These are phyloP conservation scores for Penicillium coffeae DNA, from an alignment of 495 filamentous ascomycete species.

Conservation along the genomic window DNA sequence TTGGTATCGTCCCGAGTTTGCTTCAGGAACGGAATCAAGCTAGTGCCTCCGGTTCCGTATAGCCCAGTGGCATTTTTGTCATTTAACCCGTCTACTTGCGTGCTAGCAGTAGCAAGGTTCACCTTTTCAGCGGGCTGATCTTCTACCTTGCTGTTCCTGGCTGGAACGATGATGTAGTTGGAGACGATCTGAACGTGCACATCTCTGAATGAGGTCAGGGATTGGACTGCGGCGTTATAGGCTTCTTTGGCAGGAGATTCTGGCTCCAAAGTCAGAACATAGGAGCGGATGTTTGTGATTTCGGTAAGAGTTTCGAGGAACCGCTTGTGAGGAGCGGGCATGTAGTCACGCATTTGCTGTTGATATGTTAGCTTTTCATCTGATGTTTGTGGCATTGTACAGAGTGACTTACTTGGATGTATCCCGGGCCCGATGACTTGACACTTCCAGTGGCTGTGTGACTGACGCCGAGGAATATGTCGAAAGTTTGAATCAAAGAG, in stretches of 20 bases:
- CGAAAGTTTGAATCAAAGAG: slow-evolving; percentile 89
- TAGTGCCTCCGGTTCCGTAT: slow-evolving; percentile 85
- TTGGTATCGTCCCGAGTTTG: slow-evolving; percentile 84
- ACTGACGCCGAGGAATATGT: slow-evolving; percentile 81
- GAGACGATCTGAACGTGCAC: slow-evolving; percentile 93
- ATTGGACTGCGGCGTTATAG: slow-evolving; percentile 81
- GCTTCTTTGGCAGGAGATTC: slow-evolving; percentile 66
- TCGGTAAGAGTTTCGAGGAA: slow-evolving; percentile 73
- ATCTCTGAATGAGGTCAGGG: slow-evolving; percentile 77
- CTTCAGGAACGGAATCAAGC: slow-evolving; percentile 86
- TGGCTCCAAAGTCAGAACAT: slow-evolving; percentile 57
- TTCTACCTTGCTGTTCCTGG: slow-evolving; percentile 17
- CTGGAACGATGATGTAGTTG: slow-evolving; percentile 78
- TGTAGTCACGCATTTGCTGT: slow-evolving; percentile 90
- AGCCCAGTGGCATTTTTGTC: slow-evolving; percentile 33
- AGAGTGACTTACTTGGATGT: slow-evolving; percentile 28
- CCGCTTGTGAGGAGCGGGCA: slow-evolving; percentile 86
- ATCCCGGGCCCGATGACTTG: slow-evolving; percentile 29
- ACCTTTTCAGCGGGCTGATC: slow-evolving; percentile 11
- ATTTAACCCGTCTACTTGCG: slow-evolving; percentile 17
- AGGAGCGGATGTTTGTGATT: slow-evolving; percentile 80
- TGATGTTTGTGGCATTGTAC: neutral
- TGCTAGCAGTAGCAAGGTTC: slow-evolving; percentile 32
- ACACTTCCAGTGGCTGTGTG: slow-evolving; percentile 82
- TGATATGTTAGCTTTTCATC: neutral